Percentiles rank a stretch among this genome's conserved stretches.
phyloP scores from a whole-genome alignment of 2,329 filamentous ascomycete species.

The Phialophora expanda region DNA sequence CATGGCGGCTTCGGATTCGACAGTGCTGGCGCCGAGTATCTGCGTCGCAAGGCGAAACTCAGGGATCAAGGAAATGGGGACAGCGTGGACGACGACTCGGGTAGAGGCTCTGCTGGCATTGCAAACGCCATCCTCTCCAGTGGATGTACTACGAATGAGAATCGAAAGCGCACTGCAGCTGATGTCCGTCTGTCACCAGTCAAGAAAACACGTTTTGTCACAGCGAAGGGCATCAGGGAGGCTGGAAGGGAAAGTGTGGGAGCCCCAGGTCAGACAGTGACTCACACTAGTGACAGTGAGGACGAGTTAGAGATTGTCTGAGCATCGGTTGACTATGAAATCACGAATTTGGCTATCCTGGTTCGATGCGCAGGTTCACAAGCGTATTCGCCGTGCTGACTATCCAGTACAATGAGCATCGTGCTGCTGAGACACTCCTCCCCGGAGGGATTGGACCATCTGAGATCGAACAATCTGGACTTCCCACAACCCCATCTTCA shows the following conservation, averaged over 20 bases:
- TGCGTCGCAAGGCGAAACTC: constrained; percentile 42
- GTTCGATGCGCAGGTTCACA: background rate
- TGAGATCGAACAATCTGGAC: background rate
- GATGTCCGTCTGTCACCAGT: constrained; percentile 49
- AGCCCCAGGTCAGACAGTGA: constrained; percentile 45
- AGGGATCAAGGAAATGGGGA: background rate
- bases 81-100: background rate
- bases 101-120: constrained; percentile 4
- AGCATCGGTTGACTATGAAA: background rate
- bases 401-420: constrained; percentile 1
- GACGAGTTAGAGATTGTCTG: constrained; percentile 45
- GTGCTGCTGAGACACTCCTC: background rate
- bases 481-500: background rate
- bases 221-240: constrained; percentile 76
- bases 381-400: background rate
- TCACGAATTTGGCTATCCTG: background rate
- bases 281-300: constrained; percentile 58
- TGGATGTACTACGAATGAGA: constrained; percentile 13
- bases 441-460: background rate
- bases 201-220: constrained; percentile 71
- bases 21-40: constrained; percentile 52
- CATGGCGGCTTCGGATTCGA: constrained; percentile 40
- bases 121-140: constrained; percentile 19
- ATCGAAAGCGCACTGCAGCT: constrained; percentile 45
- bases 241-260: constrained; percentile 74